phyloP scores from a whole-genome alignment of 768 basidiomycete species.

The Lentinus brumalis region DNA sequence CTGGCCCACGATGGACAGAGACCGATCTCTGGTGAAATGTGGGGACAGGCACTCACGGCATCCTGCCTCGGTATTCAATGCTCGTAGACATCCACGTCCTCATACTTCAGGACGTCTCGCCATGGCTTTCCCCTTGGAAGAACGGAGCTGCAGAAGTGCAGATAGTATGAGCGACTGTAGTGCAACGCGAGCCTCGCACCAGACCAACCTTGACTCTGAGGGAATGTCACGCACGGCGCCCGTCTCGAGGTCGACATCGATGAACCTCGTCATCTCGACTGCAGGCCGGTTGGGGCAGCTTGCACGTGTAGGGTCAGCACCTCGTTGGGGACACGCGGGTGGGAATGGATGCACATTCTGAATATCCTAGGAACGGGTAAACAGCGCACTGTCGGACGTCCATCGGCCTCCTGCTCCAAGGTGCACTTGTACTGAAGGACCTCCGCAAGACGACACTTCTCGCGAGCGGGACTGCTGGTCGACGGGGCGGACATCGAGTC shows the following conservation, averaged over 20 bases:
- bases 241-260: slow-evolving; percentile 20
- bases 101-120: slow-evolving; percentile 25
- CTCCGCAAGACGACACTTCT: slow-evolving; percentile 65
- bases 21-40: too few relatives aligned
- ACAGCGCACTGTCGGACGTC: slow-evolving; percentile 50
- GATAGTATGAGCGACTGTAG: background rate
- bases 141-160: slow-evolving; percentile 12
- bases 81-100: background rate
- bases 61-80: background rate
- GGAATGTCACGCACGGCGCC: slow-evolving; percentile 23
- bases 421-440: slow-evolving; percentile 73
- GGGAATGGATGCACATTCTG: slow-evolving; percentile 52
- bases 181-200: background rate
- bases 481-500: background rate
- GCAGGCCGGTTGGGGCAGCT: slow-evolving; percentile 71
- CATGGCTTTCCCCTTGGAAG: slow-evolving; percentile 30
- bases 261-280: slow-evolving; percentile 46
- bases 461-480: background rate
- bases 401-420: slow-evolving; percentile 32
- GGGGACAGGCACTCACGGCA: background rate
- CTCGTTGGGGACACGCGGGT: background rate
- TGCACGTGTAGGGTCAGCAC: slow-evolving; percentile 10
- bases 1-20: too few relatives aligned
- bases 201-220: slow-evolving; percentile 41
- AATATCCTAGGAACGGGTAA: slow-evolving; percentile 78